Evolutionary conservation across 441 rosid species (phyloP), one percentile per base, ranked within the genome.

Genomic region (Iberis amara): DNA sequence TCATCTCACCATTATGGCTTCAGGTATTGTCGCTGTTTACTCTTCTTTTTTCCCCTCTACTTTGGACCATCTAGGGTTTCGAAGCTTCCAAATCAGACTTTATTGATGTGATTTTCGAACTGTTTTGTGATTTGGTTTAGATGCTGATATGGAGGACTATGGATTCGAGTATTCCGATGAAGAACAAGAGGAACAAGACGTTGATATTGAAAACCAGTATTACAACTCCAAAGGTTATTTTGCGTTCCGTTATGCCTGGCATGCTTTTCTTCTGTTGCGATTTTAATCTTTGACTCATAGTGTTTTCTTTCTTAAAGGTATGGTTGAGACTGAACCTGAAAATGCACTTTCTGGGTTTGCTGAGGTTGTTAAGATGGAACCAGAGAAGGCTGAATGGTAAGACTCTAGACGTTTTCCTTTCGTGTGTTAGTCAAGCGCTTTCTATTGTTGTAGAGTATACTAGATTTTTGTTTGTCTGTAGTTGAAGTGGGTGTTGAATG

Each of bases 121-220:
- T 33, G 35, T 21, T 10, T 41, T 2, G 11, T 54, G 50, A 67
- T 61, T 7, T 41, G n/a, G 23, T 1, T 32, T 48, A 92, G 99
- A 92, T 81, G 97, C 96, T 23, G 99, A 92, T 76, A 92, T 92
- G 99, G 99, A 89, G 62, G 99, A 92, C 67, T 92, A 92, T 49
- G 99, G 99, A 35, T 84, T 86, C 45, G 99, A 81, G 69, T 92
- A 92, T 76, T 92, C 99, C 15, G 97, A 92, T 39, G 97, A 86
- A 67, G 99, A 92, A 71, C 99, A 87, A 8, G 97, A 89, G 68
- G 97, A 92, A 53, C 96, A 92, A 69, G 97, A 92, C 59, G 97
- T 86, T 58, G 99, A 84, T 54, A 92, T 86, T 49, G 99, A 89
- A 76, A 89, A 92, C 46, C 99, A 92, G 59, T 92, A 92, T 50